Evolutionary conservation across 345 rosid species (phyloP).

Genomic region (Camelina sativa): DNA sequence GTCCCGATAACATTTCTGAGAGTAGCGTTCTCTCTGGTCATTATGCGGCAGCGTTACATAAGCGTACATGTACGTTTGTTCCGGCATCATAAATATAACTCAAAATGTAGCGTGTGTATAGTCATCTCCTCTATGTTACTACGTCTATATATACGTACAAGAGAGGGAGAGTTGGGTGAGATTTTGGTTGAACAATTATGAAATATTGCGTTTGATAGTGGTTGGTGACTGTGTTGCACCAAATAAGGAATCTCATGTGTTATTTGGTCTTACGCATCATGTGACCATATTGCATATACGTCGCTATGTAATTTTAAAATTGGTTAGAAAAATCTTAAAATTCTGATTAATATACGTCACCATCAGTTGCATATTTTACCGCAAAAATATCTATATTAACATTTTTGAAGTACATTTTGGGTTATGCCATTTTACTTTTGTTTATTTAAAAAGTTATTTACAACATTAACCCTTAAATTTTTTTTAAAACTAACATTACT

Average conservation of each 20-base stretch:
- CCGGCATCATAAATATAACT: constrained; percentile 23
- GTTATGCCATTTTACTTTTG: too few species aligned
- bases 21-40: constrained; percentile 27
- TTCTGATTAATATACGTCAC: background rate
- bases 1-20: constrained; percentile 35
- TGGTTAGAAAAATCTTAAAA: background rate
- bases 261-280: background rate
- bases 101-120: background rate
- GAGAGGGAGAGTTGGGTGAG: constrained; percentile 34
- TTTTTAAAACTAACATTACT: too few species aligned
- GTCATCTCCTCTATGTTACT: background rate
- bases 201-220: constrained; percentile 23
- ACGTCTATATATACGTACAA: constrained; percentile 12
- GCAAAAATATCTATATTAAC: too few species aligned
- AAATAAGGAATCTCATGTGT: constrained; percentile 35
- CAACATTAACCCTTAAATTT: too few species aligned
- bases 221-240: constrained; percentile 44
- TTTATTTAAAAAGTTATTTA: too few species aligned
- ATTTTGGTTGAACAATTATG: constrained; percentile 42
- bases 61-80: constrained; percentile 25
- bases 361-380: too few species aligned
- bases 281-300: constrained; percentile 12
- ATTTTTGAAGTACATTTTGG: too few species aligned
- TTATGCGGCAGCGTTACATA: constrained; percentile 23
- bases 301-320: background rate